These are phyloP conservation scores for Colletotrichum cereale DNA, from an alignment of 2,329 filamentous ascomycete genomes.

Conservation along the genomic window DNA sequence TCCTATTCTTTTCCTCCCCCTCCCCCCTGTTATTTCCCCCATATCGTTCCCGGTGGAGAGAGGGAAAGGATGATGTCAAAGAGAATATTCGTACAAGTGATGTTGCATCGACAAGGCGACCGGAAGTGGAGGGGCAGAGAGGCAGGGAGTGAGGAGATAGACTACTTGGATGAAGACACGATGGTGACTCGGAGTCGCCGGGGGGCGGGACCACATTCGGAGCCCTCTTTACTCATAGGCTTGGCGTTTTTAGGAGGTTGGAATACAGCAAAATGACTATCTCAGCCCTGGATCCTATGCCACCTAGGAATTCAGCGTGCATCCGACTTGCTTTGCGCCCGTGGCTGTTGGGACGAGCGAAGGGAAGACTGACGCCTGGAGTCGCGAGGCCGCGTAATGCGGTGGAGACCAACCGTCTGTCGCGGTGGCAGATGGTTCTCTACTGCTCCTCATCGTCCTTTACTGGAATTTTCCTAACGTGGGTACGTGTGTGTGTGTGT, in stretches of 20 bases:
- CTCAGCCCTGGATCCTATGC: not conserved
- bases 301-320: not conserved
- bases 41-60: not conserved
- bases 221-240: conserved; percentile 21
- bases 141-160: not conserved
- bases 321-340: too few relatives aligned
- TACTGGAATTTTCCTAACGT: too few relatives aligned
- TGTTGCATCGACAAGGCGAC: conserved; percentile 10
- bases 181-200: conserved; percentile 11
- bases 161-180: conserved; percentile 15
- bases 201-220: conserved; percentile 22
- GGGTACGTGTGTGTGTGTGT: too few relatives aligned
- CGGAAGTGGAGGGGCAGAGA: not conserved
- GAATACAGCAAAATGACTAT: conserved; percentile 4
- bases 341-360: not conserved
- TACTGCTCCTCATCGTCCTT: too few relatives aligned
- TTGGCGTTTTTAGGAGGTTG: conserved; percentile 21
- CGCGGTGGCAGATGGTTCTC: too few relatives aligned
- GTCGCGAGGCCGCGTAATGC: conserved; percentile 4
- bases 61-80: conserved; percentile 8
- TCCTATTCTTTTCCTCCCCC: not conserved
- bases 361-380: not conserved
- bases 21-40: not conserved
- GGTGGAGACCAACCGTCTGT: not conserved
- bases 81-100: conserved; percentile 9